Conservation (phyloP, 192 early-diverging fungal species). For the Coemansia nantahalensis region DNA sequence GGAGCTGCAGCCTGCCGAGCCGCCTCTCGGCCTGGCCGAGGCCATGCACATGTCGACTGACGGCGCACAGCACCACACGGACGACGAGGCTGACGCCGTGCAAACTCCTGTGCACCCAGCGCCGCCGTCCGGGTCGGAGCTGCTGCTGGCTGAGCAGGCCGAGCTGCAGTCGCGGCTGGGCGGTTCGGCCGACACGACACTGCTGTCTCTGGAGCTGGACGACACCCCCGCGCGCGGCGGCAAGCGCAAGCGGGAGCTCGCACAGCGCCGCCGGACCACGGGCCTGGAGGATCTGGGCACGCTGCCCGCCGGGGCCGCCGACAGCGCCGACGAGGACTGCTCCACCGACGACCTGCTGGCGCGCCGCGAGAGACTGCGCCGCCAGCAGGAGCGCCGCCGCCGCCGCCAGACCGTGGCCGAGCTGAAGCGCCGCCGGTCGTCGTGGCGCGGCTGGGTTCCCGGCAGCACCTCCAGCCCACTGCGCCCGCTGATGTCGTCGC, state of each 20-base stretch:
- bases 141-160: slow-evolving; percentile 42
- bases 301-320: background rate
- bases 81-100: no score
- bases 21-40: slow-evolving; percentile 27
- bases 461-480: slow-evolving; percentile 1
- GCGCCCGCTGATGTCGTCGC: slow-evolving; percentile 13
- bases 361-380: slow-evolving; percentile 32
- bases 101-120: background rate
- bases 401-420: slow-evolving; percentile 40
- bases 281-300: slow-evolving; percentile 1
- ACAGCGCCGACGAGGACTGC: background rate
- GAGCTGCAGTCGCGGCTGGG: slow-evolving; percentile 31
- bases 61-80: background rate
- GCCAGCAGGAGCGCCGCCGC: slow-evolving; percentile 47
- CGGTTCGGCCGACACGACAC: slow-evolving; percentile 1
- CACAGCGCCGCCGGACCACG: slow-evolving; percentile 21
- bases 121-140: slow-evolving; percentile 8
- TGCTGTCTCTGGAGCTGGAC: slow-evolving; percentile 4
- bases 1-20: slow-evolving; percentile 6
- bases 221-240: background rate
- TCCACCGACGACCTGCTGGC: slow-evolving; percentile 9
- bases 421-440: slow-evolving; percentile 44
- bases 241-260: background rate
- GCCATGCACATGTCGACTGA: slow-evolving; percentile 11
- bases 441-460: slow-evolving; percentile 49